Evolutionary conservation across 805 yeast species (phyloP).

Genomic region (Nakazawaea holstii): DNA sequence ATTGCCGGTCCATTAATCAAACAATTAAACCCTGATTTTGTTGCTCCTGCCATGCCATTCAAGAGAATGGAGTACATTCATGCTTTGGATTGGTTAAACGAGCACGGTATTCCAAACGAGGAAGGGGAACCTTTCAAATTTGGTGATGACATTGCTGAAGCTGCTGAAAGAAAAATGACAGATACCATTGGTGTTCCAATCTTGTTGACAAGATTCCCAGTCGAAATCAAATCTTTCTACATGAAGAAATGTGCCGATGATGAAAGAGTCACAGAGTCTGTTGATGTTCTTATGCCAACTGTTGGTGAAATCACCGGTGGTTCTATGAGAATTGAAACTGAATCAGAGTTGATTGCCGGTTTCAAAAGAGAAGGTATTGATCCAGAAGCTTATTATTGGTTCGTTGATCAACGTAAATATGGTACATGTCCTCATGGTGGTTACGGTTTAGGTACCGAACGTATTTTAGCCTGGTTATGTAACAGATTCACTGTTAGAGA

Average conservation of each 20-base stretch:
- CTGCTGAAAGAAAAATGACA: conserved; percentile 98
- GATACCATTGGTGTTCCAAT: conserved; percentile 92
- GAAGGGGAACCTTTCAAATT: conserved; percentile 89
- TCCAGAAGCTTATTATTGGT: conserved; percentile 89
- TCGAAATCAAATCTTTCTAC: conserved; percentile 95
- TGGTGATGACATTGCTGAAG: conserved; percentile 99
- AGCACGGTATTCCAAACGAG: conserved; percentile 90
- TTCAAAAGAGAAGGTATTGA: conserved; percentile 90
- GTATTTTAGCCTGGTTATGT: conserved; percentile 97
- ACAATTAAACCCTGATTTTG: conserved; percentile 89
- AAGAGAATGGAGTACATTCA: conserved; percentile 85
- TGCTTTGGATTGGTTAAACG: conserved; percentile 95
- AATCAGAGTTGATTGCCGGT: conserved; percentile 82
- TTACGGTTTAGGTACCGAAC: conserved; percentile 96
- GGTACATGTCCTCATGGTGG: conserved; percentile 99
- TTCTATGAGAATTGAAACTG: conserved; percentile 89
- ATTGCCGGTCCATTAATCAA: conserved; percentile 84
- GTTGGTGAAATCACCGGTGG: conserved; percentile 99
- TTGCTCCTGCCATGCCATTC: conserved; percentile 81
- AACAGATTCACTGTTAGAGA: conserved; percentile 98
- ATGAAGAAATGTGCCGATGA: conserved; percentile 92
- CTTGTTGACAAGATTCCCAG: conserved; percentile 90
- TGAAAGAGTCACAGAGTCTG: conserved; percentile 94
- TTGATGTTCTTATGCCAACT: conserved; percentile 97
- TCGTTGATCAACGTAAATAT: conserved; percentile 89